Evolutionary conservation across 352 stramenopile genomes (phyloP).

Genomic region (Peronospora belbahrii): DNA sequence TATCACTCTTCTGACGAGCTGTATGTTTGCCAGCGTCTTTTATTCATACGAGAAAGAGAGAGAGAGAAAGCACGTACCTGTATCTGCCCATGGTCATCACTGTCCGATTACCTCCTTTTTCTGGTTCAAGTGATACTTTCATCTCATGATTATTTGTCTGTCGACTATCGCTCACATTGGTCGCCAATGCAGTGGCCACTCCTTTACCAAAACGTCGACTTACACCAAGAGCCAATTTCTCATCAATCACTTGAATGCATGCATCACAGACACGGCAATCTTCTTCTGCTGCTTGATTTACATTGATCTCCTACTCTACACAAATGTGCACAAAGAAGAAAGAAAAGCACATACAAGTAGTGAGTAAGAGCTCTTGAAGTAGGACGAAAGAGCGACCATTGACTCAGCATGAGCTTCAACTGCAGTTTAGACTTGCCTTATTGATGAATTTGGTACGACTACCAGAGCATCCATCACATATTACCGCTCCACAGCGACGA

Average conservation of each 20-base stretch:
- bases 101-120: conserved; percentile 53
- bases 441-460: conserved; percentile 82
- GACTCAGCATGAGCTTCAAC: background rate
- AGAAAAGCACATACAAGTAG: no score
- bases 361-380: no score
- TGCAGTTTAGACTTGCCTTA: conserved; percentile 32
- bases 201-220: conserved; percentile 64
- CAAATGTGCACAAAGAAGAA: background rate
- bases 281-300: conserved; percentile 50
- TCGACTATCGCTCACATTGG: conserved; percentile 32
- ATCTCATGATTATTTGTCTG: conserved; percentile 19
- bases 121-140: conserved; percentile 27
- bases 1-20: no score
- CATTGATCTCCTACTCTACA: conserved; percentile 46
- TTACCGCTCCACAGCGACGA: conserved; percentile 73
- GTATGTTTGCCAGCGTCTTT: no score
- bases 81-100: conserved; percentile 80
- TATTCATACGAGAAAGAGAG: no score
- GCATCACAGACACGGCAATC: conserved; percentile 71
- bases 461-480: conserved; percentile 72
- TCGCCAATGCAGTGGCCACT: conserved; percentile 7
- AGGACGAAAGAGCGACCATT: no score
- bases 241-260: conserved; percentile 80
- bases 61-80: conserved; percentile 49
- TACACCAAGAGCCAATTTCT: conserved; percentile 71